Evolutionary conservation across 1,284 basidiomycete species (phyloP), one percentile per base, ranked within the genome.

Genomic region (Ustilago curta): DNA sequence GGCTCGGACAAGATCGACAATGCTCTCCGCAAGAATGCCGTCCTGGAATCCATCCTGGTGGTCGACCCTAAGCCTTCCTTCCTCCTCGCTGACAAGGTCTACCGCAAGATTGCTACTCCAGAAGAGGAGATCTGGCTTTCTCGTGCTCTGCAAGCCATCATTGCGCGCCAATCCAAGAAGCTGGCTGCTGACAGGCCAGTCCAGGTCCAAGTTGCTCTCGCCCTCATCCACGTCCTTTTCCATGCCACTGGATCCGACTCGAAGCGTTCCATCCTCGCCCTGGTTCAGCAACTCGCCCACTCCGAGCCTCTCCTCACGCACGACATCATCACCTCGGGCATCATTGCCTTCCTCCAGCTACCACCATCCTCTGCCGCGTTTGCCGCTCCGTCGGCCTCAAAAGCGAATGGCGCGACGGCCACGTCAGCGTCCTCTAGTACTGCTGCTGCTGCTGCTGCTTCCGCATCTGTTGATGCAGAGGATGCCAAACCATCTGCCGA

Each of bases 11-110:
- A 81, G 59, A 68, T 76, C 39, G 51, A 65, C n/a, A 37, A 39
- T 19, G 51, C 65, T 8, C 27, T 74, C n/a, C 45, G 57, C 35
- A 70, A 73, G 27, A 72, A 77, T 23, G 74, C 69, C 18, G 65
- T 62, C 8, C 53, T 78, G 23, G 62, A 76, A 25, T 62, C 61
- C 21, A 69, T 84, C 18, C 45, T 80, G 14, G 60, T 67, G 9
- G 57, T 66, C 29, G 60, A 61, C 9, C 70, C 76, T 23, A 84
- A 84, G 62, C 77, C 79, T 19, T 83, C 83, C 45, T 84, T 84
- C 70, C 76, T 84, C 12, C 64, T 84, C 11, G 68, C 66, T 25
- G 83, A 82, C 29, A 80, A 81, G 66, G 78, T 84, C 42, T 71
- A 69, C 53, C 80, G 80, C 29, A 81, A 80, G 56, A 65, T 81